Evolutionary conservation across 2,329 filamentous ascomycete species (phyloP).

Genomic region (Lachnellula hyalina): DNA sequence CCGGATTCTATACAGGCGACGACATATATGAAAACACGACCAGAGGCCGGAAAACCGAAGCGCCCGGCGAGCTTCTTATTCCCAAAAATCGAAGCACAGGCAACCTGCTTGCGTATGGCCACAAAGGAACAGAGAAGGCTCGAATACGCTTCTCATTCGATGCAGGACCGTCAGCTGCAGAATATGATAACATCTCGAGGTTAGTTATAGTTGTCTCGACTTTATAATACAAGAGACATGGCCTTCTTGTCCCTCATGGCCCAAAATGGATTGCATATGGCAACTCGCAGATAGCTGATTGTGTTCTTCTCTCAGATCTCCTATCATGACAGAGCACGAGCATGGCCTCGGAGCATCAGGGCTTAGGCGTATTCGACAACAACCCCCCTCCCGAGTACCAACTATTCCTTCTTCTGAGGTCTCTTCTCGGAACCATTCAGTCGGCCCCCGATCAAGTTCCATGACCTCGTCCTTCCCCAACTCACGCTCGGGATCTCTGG

Average conservation of each 20-base stretch:
- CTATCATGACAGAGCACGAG: constrained; percentile 79
- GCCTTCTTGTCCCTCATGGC: constrained; percentile 16
- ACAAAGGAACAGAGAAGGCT: constrained; percentile 46
- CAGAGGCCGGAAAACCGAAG: constrained; percentile 16
- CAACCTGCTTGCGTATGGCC: constrained; percentile 44
- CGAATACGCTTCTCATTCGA: constrained; percentile 74
- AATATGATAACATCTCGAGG: constrained; percentile 71
- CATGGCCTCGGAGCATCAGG: constrained; percentile 82
- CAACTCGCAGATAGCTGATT: constrained; percentile 20
- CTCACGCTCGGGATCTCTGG: constrained; percentile 25
- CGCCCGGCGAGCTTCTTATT: constrained; percentile 33
- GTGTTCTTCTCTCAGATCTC: constrained; percentile 52
- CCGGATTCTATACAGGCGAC: constrained; percentile 18
- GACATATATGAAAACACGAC: constrained; percentile 19
- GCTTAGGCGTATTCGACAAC: constrained; percentile 88
- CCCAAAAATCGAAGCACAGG: constrained; percentile 64
- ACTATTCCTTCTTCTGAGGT: constrained; percentile 60
- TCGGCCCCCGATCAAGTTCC: constrained; percentile 62
- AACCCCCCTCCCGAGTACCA: constrained; percentile 61
- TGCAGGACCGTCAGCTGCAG: constrained; percentile 50
- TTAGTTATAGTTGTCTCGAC: constrained; percentile 39
- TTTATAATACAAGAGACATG: constrained; percentile 5
- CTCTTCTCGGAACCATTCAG: constrained; percentile 56
- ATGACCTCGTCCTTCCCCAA: constrained; percentile 62
- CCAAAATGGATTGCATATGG: constrained; percentile 2